Evolutionary conservation across 441 rosid genomes (phyloP).

Genomic region (Corymbia citriodora): DNA sequence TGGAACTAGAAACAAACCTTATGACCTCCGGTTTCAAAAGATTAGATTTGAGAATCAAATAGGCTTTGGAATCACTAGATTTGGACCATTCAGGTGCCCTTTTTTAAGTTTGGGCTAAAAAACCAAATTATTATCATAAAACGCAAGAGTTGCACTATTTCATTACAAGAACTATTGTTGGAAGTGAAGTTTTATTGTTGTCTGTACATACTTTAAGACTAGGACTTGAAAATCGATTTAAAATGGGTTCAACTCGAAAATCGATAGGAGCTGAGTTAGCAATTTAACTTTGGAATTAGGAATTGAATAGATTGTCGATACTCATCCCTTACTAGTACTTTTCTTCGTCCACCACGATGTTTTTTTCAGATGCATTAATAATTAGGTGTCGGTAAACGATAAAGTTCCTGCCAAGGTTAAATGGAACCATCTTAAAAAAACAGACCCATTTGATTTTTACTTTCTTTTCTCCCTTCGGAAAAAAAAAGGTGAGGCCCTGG

Average conservation of each 20-base stretch:
- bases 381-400: background rate
- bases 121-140: background rate
- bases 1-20: background rate
- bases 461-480: background rate
- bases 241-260: background rate
- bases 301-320: background rate
- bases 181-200: background rate
- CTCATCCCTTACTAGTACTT: background rate
- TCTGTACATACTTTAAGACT: background rate
- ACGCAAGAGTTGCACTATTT: background rate
- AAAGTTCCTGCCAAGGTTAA: background rate
- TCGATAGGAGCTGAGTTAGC: background rate
- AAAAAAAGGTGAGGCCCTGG: background rate
- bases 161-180: background rate
- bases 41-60: background rate
- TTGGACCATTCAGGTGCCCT: accelerated
- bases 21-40: background rate
- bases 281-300: background rate
- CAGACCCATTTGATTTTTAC: background rate
- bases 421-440: background rate
- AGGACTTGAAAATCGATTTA: background rate
- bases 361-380: background rate
- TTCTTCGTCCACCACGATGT: background rate
- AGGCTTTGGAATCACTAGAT: background rate
- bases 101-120: background rate